Evolutionary conservation across 495 filamentous ascomycete species (phyloP), one percentile per base, ranked within the genome.

Genomic region (Penicillium macrosclerotiorum): DNA sequence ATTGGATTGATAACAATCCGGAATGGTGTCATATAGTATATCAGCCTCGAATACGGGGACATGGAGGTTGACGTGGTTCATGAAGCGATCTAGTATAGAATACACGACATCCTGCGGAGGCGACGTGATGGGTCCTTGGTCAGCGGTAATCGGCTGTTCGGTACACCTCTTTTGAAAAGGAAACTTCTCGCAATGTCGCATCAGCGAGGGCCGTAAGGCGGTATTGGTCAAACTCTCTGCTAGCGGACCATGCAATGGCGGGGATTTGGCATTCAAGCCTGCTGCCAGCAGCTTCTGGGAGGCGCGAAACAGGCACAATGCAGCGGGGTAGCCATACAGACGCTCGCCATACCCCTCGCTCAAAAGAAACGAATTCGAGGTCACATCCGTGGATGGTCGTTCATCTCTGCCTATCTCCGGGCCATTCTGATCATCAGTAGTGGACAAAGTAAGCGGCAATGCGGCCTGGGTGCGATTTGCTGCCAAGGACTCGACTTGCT

Each of bases 301-400:
- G 32, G 32, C 14, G 32, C 32, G 32, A 17, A 35, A 35, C 32
- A 35, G 16, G 32, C 32, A 35, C 32, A 35, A 18, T 35, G 32
- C 32, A 35, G 32, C 32, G 7, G 32, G 32, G 20, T 35, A 35
- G 32, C 32, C 32, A 19, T 35, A 35, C 14, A 35, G 20, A 35
- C 32, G 32, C 32, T 35, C 32, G 7, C 32, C 5, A 35, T 19
- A 18, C 13, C 32, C 32, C 13, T 35, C 32, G 16, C 20, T 35
- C 32, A 35, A 35, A 7, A 35, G 32, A 19, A 8, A 14, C 0
- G 3, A 18, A 11, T 9, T 17, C 5, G 32, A 19, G 16, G 6
- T 17, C 32, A 18, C 14, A 14, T 35, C 14, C 32, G 17, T 14
- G 17, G 32, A 2, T 18, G 16, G 32, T 18, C 16, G 32, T 8